Base-by-base conservation (phyloP, 768 basidiomycete genomes). In the Suillus americanus region DNA sequence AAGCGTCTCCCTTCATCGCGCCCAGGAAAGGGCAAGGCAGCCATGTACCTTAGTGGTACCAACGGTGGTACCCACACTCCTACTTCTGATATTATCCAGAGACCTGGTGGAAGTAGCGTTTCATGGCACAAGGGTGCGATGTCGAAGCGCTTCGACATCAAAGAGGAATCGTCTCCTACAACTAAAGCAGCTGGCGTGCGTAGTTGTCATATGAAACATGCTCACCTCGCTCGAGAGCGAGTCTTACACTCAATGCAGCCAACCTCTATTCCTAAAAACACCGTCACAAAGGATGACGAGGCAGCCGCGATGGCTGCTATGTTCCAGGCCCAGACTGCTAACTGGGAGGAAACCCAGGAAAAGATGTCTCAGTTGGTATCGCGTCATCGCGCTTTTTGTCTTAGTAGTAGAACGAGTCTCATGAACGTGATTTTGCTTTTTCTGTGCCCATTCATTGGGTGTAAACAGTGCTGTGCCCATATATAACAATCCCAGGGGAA, bases 331-430 rank as follows among this genome's bases (percentile, higher is more conserved):
- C 92, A 95, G 79, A 89, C 89, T 46, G 89, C 92, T 68, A 93
- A 95, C 78, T 99, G 97, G 97, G 92, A 97, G 82, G 92, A 96
- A 85, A 91, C 95, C 74, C 95, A 98, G 81, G 95, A 98, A 85
- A 95, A 97, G 85, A 98, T 99, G 96, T 91, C 95, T 75, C 90
- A 94, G 97, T 99, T 83, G 83, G 96, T 95, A 82, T 87, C 80
- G 81, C 82, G 83, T 84, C 75, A 77, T 71, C 72, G 73, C 75
- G 75, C 80, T 81, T 80, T 80, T 81, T 84, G 79, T 85, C 76
- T 72, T 79, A 77, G 85, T 89, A 88, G 87, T 90, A 89, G 84
- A 79, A 69, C 75, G 71, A 77, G 69, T 91, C 90, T 91, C 88
- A 92, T 91, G 84, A 85, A 88, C 82, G 78, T 79, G 71, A 71